A percentile compares a stretch with the other conserved stretches of the same genome.
These are phyloP conservation scores for Phanerochaete sordida DNA, from an alignment of 768 basidiomycete species.

Conservation along the genomic window DNA sequence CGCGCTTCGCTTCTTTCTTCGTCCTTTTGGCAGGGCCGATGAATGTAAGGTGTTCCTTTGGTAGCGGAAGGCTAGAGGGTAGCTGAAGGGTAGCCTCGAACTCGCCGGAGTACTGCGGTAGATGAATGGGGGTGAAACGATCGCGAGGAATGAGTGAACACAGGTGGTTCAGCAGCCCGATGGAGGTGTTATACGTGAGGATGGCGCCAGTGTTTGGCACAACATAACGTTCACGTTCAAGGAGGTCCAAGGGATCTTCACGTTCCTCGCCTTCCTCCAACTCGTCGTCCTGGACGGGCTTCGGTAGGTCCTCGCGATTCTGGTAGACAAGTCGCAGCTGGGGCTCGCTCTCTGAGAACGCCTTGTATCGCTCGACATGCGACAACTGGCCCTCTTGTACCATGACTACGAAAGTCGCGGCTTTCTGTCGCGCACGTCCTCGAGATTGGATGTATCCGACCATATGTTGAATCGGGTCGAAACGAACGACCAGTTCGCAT, in stretches of 20 bases:
- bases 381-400: constrained; percentile 55
- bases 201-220: constrained; percentile 72
- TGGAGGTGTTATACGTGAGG: constrained; percentile 74
- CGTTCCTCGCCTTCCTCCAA: constrained; percentile 40
- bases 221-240: constrained; percentile 68
- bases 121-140: constrained; percentile 55
- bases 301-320: constrained; percentile 34
- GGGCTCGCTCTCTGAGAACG: constrained; percentile 58
- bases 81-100: constrained; percentile 58
- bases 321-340: constrained; percentile 64
- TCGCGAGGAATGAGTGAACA: constrained; percentile 77
- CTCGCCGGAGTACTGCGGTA: constrained; percentile 60
- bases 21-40: constrained; percentile 57
- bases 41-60: constrained; percentile 49
- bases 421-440: constrained; percentile 74
- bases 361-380: constrained; percentile 55
- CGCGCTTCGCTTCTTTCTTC: constrained; percentile 81
- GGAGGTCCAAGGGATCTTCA: constrained; percentile 51
- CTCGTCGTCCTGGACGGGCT: constrained; percentile 33
- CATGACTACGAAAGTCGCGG: constrained; percentile 82
- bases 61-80: constrained; percentile 64
- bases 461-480: constrained; percentile 79
- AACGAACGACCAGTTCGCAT: constrained; percentile 84
- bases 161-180: constrained; percentile 68
- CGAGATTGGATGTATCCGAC: constrained; percentile 88